Conservation (phyloP, 352 stramenopile species). For the Phytophthora sojae region DNA sequence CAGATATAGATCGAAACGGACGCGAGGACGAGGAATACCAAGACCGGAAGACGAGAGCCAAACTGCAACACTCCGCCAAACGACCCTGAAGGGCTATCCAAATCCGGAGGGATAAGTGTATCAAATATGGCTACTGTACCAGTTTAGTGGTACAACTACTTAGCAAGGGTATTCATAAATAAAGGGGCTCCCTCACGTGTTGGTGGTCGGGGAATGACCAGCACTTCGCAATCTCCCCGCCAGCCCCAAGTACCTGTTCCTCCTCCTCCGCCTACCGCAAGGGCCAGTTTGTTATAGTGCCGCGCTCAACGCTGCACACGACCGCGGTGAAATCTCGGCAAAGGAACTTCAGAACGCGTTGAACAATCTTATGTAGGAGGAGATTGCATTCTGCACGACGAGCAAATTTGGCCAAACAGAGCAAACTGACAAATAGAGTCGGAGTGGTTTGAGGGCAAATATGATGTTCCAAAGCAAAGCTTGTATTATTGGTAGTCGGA, state of each 20-base stretch:
- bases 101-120: background rate
- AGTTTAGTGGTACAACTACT: background rate
- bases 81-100: constrained; percentile 1
- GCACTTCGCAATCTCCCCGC: background rate
- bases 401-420: no score
- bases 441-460: no score
- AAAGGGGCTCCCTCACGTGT: background rate
- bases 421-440: no score
- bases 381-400: no score
- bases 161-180: background rate
- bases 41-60: background rate
- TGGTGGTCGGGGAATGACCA: background rate
- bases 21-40: background rate
- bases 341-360: no score
- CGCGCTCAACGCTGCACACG: no score
- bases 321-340: no score
- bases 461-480: no score
- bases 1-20: background rate
- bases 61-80: background rate
- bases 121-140: background rate
- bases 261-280: background rate
- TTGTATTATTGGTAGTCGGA: no score
- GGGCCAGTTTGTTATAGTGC: background rate
- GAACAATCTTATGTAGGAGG: no score
- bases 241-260: background rate